phyloP scores from a whole-genome alignment of 2,329 filamentous ascomycete species.

The Talaromyces marneffei region DNA sequence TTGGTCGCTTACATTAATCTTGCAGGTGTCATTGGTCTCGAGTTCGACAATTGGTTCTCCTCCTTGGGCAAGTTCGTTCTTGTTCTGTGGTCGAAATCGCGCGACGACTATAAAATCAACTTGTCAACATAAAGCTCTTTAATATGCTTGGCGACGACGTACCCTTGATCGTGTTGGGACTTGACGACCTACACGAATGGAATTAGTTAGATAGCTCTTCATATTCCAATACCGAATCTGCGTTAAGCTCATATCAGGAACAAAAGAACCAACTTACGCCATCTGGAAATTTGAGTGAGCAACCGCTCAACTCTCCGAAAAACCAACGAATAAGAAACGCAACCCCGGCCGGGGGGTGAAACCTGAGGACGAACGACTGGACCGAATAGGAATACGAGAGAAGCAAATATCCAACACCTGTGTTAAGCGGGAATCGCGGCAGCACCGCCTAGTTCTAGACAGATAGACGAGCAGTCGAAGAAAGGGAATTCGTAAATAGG shows the following conservation, averaged over 20 bases:
- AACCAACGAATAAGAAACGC: constrained; percentile 3
- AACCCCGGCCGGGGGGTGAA: constrained; percentile 12
- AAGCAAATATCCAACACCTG: not conserved
- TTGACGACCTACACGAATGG: constrained; percentile 8
- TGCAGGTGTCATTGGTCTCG: constrained; percentile 81
- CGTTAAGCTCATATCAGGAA: not conserved
- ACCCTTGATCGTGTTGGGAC: constrained; percentile 51
- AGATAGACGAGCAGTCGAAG: not conserved
- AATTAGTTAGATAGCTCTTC: not conserved
- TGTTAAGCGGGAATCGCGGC: not conserved
- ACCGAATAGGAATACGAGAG: not conserved
- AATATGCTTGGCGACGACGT: constrained; percentile 20
- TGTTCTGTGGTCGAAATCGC: constrained; percentile 96
- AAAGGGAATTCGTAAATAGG: constrained; percentile 5
- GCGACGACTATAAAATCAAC: constrained; percentile 64
- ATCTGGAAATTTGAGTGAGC: constrained; percentile 29
- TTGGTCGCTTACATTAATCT: constrained; percentile 59
- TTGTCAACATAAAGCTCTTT: constrained; percentile 7
- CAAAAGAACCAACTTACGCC: constrained; percentile 39
- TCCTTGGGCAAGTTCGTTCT: constrained; percentile 80
- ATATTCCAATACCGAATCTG: not conserved
- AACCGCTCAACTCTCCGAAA: constrained; percentile 11
- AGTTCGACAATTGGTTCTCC: constrained; percentile 90
- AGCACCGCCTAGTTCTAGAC: not conserved
- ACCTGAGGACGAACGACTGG: constrained; percentile 1